phyloP scores from a whole-genome alignment of 495 filamentous ascomycete species.

The Tirmania nivea region DNA sequence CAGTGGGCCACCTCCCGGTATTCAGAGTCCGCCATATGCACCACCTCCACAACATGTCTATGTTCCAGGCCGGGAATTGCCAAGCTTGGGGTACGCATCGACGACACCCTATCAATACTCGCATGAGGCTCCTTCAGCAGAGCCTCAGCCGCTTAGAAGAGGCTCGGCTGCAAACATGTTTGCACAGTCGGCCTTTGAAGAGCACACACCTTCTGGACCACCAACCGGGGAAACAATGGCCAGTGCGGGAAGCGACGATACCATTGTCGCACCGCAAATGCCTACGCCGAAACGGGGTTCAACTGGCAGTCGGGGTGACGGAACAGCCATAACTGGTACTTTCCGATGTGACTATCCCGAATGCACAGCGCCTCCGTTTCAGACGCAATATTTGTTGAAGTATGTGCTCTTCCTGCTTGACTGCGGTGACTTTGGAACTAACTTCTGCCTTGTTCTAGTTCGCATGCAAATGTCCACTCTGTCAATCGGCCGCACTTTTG shows the following conservation, averaged over 20 bases:
- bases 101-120: no score
- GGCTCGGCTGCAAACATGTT: constrained; percentile 10
- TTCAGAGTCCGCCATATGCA: constrained; percentile 2
- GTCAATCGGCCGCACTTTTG: constrained; percentile 82
- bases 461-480: constrained; percentile 94
- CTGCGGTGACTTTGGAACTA: constrained; percentile 5
- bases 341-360: constrained; percentile 41
- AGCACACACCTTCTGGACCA: constrained; percentile 11
- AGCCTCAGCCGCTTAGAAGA: no score
- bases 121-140: no score
- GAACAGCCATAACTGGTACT: constrained; percentile 23
- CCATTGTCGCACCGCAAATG: constrained; percentile 9
- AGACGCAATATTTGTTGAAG: constrained; percentile 73
- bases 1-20: constrained; percentile 10
- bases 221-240: constrained; percentile 16
- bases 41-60: constrained; percentile 11
- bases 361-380: constrained; percentile 70
- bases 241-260: constrained; percentile 15
- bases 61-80: constrained; percentile 5
- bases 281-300: background rate
- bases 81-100: background rate
- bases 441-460: constrained; percentile 36
- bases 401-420: constrained; percentile 23
- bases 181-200: constrained; percentile 10
- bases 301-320: constrained; percentile 18